A percentile compares a stretch with the other conserved stretches of the same genome.
phyloP scores from a whole-genome alignment of 352 stramenopile species.

The Phytophthora pluvialis region DNA sequence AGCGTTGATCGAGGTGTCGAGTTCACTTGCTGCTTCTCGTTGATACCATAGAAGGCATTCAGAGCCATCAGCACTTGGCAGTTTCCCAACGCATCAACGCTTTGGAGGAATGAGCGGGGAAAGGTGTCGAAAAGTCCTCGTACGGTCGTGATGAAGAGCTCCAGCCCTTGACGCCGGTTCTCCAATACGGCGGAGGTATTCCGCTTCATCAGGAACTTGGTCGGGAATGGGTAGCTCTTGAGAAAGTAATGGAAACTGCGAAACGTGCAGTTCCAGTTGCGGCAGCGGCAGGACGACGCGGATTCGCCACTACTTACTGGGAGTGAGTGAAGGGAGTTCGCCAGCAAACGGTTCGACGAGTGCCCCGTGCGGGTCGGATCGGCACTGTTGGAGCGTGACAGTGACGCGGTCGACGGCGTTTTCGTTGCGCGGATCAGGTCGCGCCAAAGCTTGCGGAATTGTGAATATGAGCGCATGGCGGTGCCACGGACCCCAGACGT shows the following conservation, averaged over 20 bases:
- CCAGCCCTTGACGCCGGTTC: slow-evolving; percentile 49
- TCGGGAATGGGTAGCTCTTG: slow-evolving; percentile 62
- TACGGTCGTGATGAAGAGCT: slow-evolving; percentile 55
- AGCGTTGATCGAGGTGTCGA: slow-evolving; percentile 12
- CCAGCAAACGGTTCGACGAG: slow-evolving; percentile 12
- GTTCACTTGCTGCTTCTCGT: slow-evolving; percentile 35
- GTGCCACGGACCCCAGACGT: slow-evolving; percentile 26
- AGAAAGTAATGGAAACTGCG: slow-evolving; percentile 51
- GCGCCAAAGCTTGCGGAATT: slow-evolving; percentile 68
- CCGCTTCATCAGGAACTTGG: slow-evolving; percentile 57
- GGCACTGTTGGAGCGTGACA: slow-evolving; percentile 22
- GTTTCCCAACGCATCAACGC: slow-evolving; percentile 41
- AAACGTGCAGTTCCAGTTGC: slow-evolving; percentile 60
- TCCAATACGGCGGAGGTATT: slow-evolving; percentile 44
- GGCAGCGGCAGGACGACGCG: slow-evolving; percentile 46
- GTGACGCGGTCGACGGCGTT: slow-evolving; percentile 30
- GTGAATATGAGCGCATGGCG: slow-evolving; percentile 57
- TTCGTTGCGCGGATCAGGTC: slow-evolving; percentile 54
- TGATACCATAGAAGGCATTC: slow-evolving; percentile 53
- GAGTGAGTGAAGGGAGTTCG: slow-evolving; percentile 26
- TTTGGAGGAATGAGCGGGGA: slow-evolving; percentile 52
- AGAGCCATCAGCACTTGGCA: slow-evolving; percentile 55
- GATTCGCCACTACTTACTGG: slow-evolving; percentile 7
- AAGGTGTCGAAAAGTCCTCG: slow-evolving; percentile 61
- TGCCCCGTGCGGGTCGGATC: not conserved